phyloP scores from a whole-genome alignment of 2,329 filamentous ascomycete genomes.

The Alternaria hordeiaustralica region DNA sequence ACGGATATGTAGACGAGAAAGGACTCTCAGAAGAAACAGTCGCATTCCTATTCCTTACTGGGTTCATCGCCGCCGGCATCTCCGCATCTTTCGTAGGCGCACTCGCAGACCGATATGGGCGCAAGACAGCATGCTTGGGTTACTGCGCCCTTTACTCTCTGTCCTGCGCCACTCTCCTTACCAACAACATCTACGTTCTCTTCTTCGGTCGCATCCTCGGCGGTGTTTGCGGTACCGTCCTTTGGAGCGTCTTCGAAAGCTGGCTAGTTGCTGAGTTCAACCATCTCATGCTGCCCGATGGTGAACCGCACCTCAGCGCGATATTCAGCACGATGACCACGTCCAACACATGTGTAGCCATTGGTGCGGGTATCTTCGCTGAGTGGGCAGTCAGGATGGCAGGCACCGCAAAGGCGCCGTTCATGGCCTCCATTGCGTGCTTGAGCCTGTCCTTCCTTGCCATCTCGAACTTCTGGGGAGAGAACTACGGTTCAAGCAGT shows the following conservation, averaged over 20 bases:
- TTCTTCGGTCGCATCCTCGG: constrained; percentile 62
- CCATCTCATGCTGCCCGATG: constrained; percentile 52
- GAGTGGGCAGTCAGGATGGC: constrained; percentile 58
- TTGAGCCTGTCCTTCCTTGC: constrained; percentile 54
- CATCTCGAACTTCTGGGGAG: constrained; percentile 59
- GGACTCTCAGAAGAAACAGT: constrained; percentile 54
- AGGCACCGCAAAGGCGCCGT: constrained; percentile 61
- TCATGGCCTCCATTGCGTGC: constrained; percentile 54
- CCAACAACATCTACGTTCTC: constrained; percentile 54
- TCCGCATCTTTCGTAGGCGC: constrained; percentile 59
- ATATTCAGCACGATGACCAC: constrained; percentile 65
- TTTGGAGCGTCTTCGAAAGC: constrained; percentile 66
- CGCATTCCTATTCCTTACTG: constrained; percentile 47
- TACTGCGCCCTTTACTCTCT: constrained; percentile 63
- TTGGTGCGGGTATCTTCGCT: constrained; percentile 60
- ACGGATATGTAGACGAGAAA: constrained; percentile 50
- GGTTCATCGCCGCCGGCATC: constrained; percentile 59
- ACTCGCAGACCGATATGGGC: constrained; percentile 59
- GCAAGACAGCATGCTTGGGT: constrained; percentile 59
- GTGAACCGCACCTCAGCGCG: constrained; percentile 54
- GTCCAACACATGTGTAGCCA: constrained; percentile 55
- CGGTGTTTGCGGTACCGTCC: constrained; percentile 62
- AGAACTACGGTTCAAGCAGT: constrained; percentile 56
- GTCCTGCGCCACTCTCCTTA: constrained; percentile 61
- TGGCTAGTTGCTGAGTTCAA: constrained; percentile 68